These are phyloP conservation scores for Magnusiomyces paraingens DNA, from an alignment of 1,139 yeast species.

Conservation along the genomic window DNA sequence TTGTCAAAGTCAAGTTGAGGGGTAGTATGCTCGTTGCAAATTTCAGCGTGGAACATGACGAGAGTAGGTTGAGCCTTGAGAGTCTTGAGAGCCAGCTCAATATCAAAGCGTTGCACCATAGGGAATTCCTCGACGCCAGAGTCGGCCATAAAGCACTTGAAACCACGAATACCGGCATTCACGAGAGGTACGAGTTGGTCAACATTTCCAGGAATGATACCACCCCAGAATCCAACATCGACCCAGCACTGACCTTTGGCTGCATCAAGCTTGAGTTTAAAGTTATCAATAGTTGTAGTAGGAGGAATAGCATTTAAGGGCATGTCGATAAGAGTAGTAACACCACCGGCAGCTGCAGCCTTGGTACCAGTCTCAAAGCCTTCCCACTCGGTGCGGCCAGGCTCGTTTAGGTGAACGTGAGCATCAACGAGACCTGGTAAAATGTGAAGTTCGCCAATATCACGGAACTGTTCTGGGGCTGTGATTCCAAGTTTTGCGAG, in stretches of 20 bases:
- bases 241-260: conserved; percentile 83
- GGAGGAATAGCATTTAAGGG: conserved; percentile 95
- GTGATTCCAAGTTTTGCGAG: not conserved
- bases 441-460: conserved; percentile 51
- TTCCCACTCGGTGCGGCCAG: conserved; percentile 94
- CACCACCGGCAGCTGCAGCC: conserved; percentile 93
- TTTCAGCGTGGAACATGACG: conserved; percentile 88
- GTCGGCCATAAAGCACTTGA: conserved; percentile 84
- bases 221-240: conserved; percentile 96
- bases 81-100: conserved; percentile 54
- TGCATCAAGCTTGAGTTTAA: conserved; percentile 66
- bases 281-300: conserved; percentile 75
- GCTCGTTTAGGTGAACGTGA: conserved; percentile 90
- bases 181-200: conserved; percentile 66
- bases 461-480: conserved; percentile 8
- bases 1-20: conserved; percentile 3
- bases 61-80: conserved; percentile 60
- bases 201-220: conserved; percentile 69
- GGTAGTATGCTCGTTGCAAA: conserved; percentile 3
- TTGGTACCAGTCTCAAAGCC: conserved; percentile 90
- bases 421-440: conserved; percentile 92
- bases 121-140: conserved; percentile 96
- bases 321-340: conserved; percentile 93
- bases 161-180: conserved; percentile 82
- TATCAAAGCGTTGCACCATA: conserved; percentile 57